These are phyloP conservation scores for Pluteus cervinus DNA, from an alignment of 768 basidiomycete genomes.

Conservation along the genomic window DNA sequence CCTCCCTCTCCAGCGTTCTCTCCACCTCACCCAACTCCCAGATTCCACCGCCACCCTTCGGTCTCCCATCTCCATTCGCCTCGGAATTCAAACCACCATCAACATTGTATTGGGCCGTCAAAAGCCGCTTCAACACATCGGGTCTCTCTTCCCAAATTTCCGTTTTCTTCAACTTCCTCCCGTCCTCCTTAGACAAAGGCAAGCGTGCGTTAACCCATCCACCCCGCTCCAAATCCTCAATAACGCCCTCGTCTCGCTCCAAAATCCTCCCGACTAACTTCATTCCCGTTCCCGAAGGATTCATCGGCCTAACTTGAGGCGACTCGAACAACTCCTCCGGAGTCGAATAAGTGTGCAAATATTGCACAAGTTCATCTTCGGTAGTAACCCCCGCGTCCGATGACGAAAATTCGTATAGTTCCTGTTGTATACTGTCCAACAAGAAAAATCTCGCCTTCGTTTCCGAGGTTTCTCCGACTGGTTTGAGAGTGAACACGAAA, in stretches of 20 bases:
- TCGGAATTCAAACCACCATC: too few relatives aligned
- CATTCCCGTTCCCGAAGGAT: slow-evolving; percentile 20
- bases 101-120: too few relatives aligned
- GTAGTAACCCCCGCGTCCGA: slow-evolving; percentile 7
- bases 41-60: too few relatives aligned
- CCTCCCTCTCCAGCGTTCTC: background rate
- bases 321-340: slow-evolving; percentile 8
- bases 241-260: slow-evolving; percentile 22
- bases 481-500: slow-evolving; percentile 21
- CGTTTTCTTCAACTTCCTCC: background rate
- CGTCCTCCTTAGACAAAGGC: background rate
- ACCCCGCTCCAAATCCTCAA: slow-evolving; percentile 24
- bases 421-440: slow-evolving; percentile 6
- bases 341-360: too few relatives aligned
- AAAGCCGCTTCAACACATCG: too few relatives aligned
- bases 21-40: background rate
- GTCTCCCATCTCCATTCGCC: too few relatives aligned
- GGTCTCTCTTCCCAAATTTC: too few relatives aligned
- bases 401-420: slow-evolving; percentile 12
- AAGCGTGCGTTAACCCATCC: slow-evolving; percentile 14
- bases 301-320: slow-evolving; percentile 9
- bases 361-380: slow-evolving; percentile 12
- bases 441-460: slow-evolving; percentile 14
- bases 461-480: slow-evolving; percentile 11
- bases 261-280: slow-evolving; percentile 20